phyloP scores from a whole-genome alignment of 768 basidiomycete genomes.

The Agaricus blazei region DNA sequence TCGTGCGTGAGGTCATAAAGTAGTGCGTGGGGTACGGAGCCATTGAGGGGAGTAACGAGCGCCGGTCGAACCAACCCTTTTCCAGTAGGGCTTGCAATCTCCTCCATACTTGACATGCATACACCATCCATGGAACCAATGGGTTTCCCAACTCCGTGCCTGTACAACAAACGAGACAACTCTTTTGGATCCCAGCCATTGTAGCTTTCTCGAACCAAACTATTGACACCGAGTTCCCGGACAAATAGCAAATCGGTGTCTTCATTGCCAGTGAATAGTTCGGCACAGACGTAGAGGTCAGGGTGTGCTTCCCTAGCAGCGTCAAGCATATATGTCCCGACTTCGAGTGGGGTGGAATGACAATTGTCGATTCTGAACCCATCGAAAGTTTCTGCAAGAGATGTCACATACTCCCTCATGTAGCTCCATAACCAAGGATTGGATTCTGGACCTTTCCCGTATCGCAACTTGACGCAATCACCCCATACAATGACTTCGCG shows the following conservation, averaged over 20 bases:
- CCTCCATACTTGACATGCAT: slow-evolving; percentile 72
- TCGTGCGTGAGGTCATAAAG: slow-evolving; percentile 97
- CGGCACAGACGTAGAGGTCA: slow-evolving; percentile 94
- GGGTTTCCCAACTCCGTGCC: slow-evolving; percentile 90
- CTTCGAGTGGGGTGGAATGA: slow-evolving; percentile 93
- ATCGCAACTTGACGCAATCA: slow-evolving; percentile 97
- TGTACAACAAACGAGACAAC: slow-evolving; percentile 80
- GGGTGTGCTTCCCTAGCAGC: slow-evolving; percentile 85
- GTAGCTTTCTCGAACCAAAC: slow-evolving; percentile 90
- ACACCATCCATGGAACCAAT: slow-evolving; percentile 95
- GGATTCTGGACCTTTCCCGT: slow-evolving; percentile 70
- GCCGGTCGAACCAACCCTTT: slow-evolving; percentile 75
- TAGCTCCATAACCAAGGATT: slow-evolving; percentile 96
- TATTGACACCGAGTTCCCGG: slow-evolving; percentile 88
- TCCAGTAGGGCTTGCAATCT: slow-evolving; percentile 77
- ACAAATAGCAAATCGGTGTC: slow-evolving; percentile 93
- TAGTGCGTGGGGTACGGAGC: slow-evolving; percentile 87
- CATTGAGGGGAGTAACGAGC: slow-evolving; percentile 73
- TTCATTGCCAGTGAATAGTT: slow-evolving; percentile 94
- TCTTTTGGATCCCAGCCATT: slow-evolving; percentile 91
- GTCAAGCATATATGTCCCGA: slow-evolving; percentile 95
- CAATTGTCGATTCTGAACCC: slow-evolving; percentile 99
- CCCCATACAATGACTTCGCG: slow-evolving; percentile 97
- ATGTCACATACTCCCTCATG: slow-evolving; percentile 80
- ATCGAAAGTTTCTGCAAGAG: slow-evolving; percentile 80